These are phyloP conservation scores for Epichloe sibirici DNA, from an alignment of 2,329 filamentous ascomycete genomes.

Conservation along the genomic window DNA sequence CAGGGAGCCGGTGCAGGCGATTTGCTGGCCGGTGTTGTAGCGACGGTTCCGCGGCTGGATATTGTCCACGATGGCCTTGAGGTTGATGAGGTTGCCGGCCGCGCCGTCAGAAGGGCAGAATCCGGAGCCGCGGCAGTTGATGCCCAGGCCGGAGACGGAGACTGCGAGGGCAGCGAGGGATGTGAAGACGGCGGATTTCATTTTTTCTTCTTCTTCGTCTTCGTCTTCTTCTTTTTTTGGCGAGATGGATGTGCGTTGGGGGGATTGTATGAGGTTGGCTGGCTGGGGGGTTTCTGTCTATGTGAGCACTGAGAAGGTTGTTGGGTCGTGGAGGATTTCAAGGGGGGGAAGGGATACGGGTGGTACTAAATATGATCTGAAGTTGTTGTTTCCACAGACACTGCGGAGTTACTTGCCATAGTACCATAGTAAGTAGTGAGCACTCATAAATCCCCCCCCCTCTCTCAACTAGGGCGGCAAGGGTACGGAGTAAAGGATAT, in stretches of 20 bases:
- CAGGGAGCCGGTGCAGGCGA: constrained; percentile 8
- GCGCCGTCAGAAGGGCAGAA: constrained; percentile 8
- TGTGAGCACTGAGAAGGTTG: not conserved
- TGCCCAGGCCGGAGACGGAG: constrained; percentile 6
- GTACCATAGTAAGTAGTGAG: too few relatives aligned
- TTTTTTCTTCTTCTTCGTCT: not conserved
- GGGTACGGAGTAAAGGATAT: too few relatives aligned
- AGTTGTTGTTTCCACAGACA: not conserved
- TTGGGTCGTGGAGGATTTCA: not conserved
- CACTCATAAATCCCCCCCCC: too few relatives aligned
- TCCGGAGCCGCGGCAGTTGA: constrained; percentile 11
- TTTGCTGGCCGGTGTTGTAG: constrained; percentile 8
- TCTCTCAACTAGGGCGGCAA: too few relatives aligned
- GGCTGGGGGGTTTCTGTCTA: too few relatives aligned
- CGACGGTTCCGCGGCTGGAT: constrained; percentile 4
- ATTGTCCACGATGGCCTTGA: constrained; percentile 7
- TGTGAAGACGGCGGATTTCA: not conserved
- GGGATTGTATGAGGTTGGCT: too few relatives aligned
- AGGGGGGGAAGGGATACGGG: not conserved
- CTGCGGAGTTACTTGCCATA: too few relatives aligned
- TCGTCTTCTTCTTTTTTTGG: too few relatives aligned
- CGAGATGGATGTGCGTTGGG: too few relatives aligned
- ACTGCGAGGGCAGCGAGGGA: constrained; percentile 4
- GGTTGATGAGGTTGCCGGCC: constrained; percentile 6
- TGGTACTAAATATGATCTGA: not conserved